Percentiles rank a stretch among this genome's conserved stretches.
Conservation (phyloP, 805 yeast species). For the Diddensiella caesifluorescens region DNA sequence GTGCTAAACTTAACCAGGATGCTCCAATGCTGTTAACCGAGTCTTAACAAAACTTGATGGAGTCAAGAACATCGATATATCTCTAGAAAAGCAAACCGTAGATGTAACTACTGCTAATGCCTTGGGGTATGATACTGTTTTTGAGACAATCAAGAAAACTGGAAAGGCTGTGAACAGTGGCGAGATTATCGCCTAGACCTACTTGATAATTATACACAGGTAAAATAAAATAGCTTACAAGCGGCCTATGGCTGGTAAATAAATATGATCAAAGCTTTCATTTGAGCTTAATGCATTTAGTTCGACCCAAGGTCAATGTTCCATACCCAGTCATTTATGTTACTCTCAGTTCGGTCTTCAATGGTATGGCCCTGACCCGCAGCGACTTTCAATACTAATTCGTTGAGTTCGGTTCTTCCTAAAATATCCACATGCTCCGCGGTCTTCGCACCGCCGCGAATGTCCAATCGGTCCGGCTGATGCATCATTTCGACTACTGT, state of each 20-base stretch:
- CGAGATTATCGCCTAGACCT: slow-evolving; percentile 39
- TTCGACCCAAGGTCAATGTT: slow-evolving; percentile 43
- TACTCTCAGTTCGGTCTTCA: slow-evolving; percentile 52
- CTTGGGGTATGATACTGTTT: slow-evolving; percentile 70
- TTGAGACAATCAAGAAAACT: slow-evolving; percentile 76
- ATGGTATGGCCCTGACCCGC: slow-evolving; percentile 72
- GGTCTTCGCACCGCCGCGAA: slow-evolving; percentile 94
- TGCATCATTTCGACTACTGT: slow-evolving; percentile 86
- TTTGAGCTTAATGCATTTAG: no score
- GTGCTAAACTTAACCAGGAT: slow-evolving; percentile 39
- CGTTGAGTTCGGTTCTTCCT: slow-evolving; percentile 90
- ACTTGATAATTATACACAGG: no score
- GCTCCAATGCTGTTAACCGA: slow-evolving; percentile 80
- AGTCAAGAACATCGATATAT: slow-evolving; percentile 64
- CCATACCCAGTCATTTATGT: slow-evolving; percentile 56
- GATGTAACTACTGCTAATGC: slow-evolving; percentile 56
- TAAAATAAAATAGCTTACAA: not conserved
- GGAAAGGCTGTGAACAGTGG: slow-evolving; percentile 81
- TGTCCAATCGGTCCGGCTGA: slow-evolving; percentile 89
- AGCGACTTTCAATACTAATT: slow-evolving; percentile 73
- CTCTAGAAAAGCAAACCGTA: slow-evolving; percentile 77
- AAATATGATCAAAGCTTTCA: not conserved
- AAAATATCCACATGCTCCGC: slow-evolving; percentile 97
- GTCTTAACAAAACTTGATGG: slow-evolving; percentile 69
- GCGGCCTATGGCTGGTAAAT: not conserved